Base-by-base conservation (phyloP, 345 rosid species). In the Stellera chamaejasme region DNA sequence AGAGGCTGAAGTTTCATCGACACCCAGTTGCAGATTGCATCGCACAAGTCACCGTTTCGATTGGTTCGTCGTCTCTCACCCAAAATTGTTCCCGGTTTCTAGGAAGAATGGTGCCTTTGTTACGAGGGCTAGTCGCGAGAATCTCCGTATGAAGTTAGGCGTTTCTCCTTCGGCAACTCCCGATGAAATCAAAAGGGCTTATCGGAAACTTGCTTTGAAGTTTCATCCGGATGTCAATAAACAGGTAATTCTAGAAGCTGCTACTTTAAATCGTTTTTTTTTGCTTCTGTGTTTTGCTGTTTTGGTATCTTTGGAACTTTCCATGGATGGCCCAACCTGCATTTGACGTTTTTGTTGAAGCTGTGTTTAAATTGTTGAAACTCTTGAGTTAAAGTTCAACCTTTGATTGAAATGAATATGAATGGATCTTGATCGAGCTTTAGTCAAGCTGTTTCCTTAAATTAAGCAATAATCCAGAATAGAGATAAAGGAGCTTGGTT, bases 211-310 rank as follows among this genome's bases (percentile, higher is more conserved):
- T 69, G 99, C 99, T 72, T 72, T 93, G 60, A 88, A 82, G 78
- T 88, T 72, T 67, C 96, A 93, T 60, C 97, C 99, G 58, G 97
- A 93, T 71, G 94, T 93, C 58, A 93, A 93, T 66, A 88, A 88
- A 69, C 86, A 84, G 97, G 97, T 82, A 64, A 50, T 47, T 43
- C 36, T 25, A 19, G 23, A 19, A 19, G 9, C 32, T n/a, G 10
- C 16, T 60, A 25, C 10, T 32, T 32, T 8, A 2, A 8, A 4
- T 32, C 39, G 9, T 2, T 27, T 32, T 36, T 52, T 36, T 19
- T 19, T 19, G 23, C 23, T 19, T 19, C 23, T 19, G 23, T 0
- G 23, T 19, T 19, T 19, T 19, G 23, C 23, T 19, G 23, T 19
- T 19, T 19, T 19, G 23, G 23, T 19, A 19, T 19, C 23, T 0